phyloP scores from a whole-genome alignment of 345 rosid species.

The Gossypium mustelinum region DNA sequence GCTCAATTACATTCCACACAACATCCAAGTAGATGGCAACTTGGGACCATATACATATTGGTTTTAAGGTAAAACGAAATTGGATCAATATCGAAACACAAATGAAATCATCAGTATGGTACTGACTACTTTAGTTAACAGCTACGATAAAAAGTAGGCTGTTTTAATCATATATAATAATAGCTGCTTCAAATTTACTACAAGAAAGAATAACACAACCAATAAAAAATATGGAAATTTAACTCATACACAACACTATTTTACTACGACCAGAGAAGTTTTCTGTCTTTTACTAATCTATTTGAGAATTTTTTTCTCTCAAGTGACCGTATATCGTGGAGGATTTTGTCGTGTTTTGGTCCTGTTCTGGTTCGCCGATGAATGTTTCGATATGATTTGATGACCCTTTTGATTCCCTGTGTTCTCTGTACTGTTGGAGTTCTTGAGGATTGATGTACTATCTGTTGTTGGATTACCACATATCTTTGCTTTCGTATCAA shows the following conservation, averaged over 20 bases:
- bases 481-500: constrained; percentile 54
- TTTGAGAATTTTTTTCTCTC: constrained; percentile 2
- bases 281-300: not conserved
- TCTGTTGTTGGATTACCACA: constrained; percentile 40
- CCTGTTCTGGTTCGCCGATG: constrained; percentile 20
- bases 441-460: constrained; percentile 23
- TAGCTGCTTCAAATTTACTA: not conserved
- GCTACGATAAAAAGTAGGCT: not conserved
- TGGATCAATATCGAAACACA: not conserved
- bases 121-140: too few species aligned
- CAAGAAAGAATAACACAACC: not conserved
- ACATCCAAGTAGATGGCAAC: too few species aligned
- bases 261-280: not conserved
- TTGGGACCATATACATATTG: too few species aligned
- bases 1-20: not conserved
- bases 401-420: constrained; percentile 18
- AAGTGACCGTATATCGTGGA: constrained; percentile 43
- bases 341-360: constrained; percentile 23
- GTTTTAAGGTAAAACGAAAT: too few species aligned
- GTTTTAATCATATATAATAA: not conserved
- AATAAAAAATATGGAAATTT: not conserved
- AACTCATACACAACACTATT: not conserved
- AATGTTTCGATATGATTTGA: constrained; percentile 4
- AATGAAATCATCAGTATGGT: not conserved
- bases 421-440: constrained; percentile 23